A percentile compares a stretch with the other conserved stretches of the same genome.
phyloP scores from a whole-genome alignment of 305 asterid genomes.

The Andrographis paniculata region DNA sequence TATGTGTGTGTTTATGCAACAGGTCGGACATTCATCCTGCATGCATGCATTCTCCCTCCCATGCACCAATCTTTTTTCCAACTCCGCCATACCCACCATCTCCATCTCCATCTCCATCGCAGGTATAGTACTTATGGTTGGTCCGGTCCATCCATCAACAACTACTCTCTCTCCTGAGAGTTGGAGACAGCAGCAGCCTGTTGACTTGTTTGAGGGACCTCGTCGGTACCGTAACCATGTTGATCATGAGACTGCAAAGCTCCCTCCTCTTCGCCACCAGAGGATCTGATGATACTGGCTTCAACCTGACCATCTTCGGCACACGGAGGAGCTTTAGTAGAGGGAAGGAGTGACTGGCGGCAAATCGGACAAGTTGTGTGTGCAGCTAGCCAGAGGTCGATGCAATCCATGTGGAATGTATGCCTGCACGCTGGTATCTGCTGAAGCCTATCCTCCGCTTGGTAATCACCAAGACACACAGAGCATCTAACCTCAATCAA shows the following conservation, averaged over 20 bases:
- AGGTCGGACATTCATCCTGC: too few species aligned
- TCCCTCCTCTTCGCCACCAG: constrained; percentile 20
- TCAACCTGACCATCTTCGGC: constrained; percentile 6
- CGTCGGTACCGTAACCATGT: too few species aligned
- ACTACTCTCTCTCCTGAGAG: too few species aligned
- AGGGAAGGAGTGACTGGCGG: constrained; percentile 58
- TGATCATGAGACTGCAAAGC: too few species aligned
- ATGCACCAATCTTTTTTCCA: constrained; percentile 20
- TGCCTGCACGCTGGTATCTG: constrained; percentile 82
- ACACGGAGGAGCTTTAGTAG: constrained; percentile 22
- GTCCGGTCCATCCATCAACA: too few species aligned
- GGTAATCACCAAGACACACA: constrained; percentile 77
- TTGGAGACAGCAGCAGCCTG: constrained; percentile 23
- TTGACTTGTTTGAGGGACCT: constrained; percentile 29
- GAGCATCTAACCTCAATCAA: constrained; percentile 62
- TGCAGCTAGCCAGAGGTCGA: constrained; percentile 67
- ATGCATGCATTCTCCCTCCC: constrained; percentile 12
- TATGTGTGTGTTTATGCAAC: too few species aligned
- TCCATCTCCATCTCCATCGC: too few species aligned
- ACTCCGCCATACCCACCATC: too few species aligned
- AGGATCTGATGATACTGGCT: constrained; percentile 8
- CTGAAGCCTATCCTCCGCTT: constrained; percentile 63
- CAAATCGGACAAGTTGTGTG: constrained; percentile 84
- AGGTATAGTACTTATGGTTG: too few species aligned
- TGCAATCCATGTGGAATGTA: constrained; percentile 80